Base-by-base conservation (phyloP, 768 basidiomycete species). In the Rhodotorula taiwanensis region DNA sequence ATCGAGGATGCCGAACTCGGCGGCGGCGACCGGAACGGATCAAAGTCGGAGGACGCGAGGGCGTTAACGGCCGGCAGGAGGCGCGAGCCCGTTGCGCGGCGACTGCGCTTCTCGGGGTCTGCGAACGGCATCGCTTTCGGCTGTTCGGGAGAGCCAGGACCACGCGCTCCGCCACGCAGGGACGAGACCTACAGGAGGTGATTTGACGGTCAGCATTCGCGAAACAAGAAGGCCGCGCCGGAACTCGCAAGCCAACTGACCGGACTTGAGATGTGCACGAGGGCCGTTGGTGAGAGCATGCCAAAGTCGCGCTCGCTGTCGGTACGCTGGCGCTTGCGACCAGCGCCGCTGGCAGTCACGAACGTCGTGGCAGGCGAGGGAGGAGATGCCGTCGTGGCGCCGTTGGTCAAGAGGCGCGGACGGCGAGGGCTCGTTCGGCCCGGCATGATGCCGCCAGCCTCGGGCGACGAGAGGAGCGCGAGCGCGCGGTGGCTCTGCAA, bases 391-490 rank as follows among this genome's bases (percentile, higher is more conserved):
- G 44, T 25, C 41, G 50, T 48, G 8, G 47, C 31, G 21, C 30
- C 28, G 2, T 45, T 21, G 34, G 36, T 39, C 36, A 58, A 51
- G 36, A 58, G 51, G 20, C 52, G 14, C n/a, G 45, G 33, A 25
- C 18, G 36, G 8, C 63, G 57, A 9, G 59, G 55, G 50, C 34
- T 39, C 3, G 62, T 55, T 21, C 58, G 59, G n/a, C 31, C 56
- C 9, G 59, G 51, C 59, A 69, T 69, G 53, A 69, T 69, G 15
- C 67, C 67, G 20, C 31, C 48, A 5, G 67, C 62, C 30, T 64
- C 67, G 31, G 67, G 67, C 11, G 67, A 69, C 7, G 59, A 59
- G 49, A 69, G 63, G 39, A 69, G 63, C 5, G 67, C 67, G 28
- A 65, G 59, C 3, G 67, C 67, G 34, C 67, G 67, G 33, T 58